phyloP scores from a whole-genome alignment of 2,329 filamentous ascomycete genomes.

The Sporothrix sp. region DNA sequence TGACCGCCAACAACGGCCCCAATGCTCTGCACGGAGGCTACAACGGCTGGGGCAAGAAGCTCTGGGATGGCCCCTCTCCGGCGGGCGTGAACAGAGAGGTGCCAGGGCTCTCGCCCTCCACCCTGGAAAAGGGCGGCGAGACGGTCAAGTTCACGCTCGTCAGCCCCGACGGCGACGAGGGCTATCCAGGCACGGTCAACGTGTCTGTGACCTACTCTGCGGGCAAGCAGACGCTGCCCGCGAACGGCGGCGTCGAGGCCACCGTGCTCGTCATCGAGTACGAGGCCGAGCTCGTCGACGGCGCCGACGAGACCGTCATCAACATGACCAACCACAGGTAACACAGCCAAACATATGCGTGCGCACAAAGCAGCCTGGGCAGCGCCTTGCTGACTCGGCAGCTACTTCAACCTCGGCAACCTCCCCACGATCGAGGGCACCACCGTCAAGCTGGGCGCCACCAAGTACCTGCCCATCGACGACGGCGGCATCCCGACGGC shows the following conservation, averaged over 20 bases:
- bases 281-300: slow-evolving; percentile 69
- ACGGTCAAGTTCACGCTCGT: slow-evolving; percentile 54
- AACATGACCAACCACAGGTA: slow-evolving; percentile 88
- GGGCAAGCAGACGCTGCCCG: slow-evolving; percentile 51
- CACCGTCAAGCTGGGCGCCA: slow-evolving; percentile 55
- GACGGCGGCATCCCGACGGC: slow-evolving; percentile 61
- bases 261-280: slow-evolving; percentile 79
- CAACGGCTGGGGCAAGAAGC: slow-evolving; percentile 70
- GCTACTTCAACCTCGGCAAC: slow-evolving; percentile 56
- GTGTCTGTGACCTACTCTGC: slow-evolving; percentile 69
- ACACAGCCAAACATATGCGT: no score
- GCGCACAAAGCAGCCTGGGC: no score
- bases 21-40: slow-evolving; percentile 68
- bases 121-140: slow-evolving; percentile 50
- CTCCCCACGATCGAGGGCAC: slow-evolving; percentile 45
- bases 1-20: slow-evolving; percentile 65
- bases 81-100: slow-evolving; percentile 40
- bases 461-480: slow-evolving; percentile 64
- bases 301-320: slow-evolving; percentile 79
- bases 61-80: slow-evolving; percentile 62
- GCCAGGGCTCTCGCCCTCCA: slow-evolving; percentile 37
- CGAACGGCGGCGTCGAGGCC: slow-evolving; percentile 45
- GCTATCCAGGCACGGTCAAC: slow-evolving; percentile 79
- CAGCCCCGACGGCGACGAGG: slow-evolving; percentile 76
- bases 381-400: no score